Evolutionary conservation across 306 rosid genomes (phyloP).

Genomic region (Gynostemma pentaphyllum): DNA sequence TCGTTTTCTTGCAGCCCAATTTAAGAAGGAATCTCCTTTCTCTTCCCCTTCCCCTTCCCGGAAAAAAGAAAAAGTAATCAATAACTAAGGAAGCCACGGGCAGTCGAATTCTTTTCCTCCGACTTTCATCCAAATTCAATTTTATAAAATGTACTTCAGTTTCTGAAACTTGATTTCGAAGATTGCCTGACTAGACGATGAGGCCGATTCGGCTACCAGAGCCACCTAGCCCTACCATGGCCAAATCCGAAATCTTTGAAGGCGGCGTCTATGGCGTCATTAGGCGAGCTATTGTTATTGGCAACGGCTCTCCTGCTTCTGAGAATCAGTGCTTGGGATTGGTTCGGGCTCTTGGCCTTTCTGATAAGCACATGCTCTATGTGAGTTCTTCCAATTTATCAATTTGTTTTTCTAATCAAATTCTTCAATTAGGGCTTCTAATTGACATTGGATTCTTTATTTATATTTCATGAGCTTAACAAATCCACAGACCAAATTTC

Average conservation of each 20-base stretch:
- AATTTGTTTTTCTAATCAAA: neutral
- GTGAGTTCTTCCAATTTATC: constrained; percentile 24
- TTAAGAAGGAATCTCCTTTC: no score
- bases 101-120: neutral
- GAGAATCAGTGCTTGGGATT: constrained; percentile 89
- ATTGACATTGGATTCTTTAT: neutral
- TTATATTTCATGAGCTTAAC: neutral
- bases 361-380: constrained; percentile 53
- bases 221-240: constrained; percentile 62
- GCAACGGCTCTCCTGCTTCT: constrained; percentile 54
- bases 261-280: constrained; percentile 63
- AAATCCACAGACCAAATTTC: neutral
- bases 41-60: no score
- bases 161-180: neutral
- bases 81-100: no score
- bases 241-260: constrained; percentile 76
- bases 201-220: constrained; percentile 69
- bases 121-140: neutral
- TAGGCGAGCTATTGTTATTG: constrained; percentile 75
- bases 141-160: neutral
- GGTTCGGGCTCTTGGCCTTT: constrained; percentile 81
- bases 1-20: no score
- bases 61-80: no score
- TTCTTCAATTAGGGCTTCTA: neutral
- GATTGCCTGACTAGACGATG: constrained; percentile 19